Percentiles rank a stretch among this genome's conserved stretches.
Conservation (phyloP, 75 land plant species). For the Picea glauca region DNA sequence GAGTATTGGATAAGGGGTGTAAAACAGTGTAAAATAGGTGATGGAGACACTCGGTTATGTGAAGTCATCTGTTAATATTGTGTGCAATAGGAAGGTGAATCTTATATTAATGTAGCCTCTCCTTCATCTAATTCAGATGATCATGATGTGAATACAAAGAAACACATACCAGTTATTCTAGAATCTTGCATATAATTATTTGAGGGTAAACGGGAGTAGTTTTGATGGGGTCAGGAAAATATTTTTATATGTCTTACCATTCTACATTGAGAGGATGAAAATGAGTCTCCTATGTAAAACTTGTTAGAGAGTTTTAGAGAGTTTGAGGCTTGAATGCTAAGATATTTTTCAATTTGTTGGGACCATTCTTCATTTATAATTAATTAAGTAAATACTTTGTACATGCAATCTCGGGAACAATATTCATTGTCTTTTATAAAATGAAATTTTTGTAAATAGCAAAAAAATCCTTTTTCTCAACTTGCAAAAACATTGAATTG, state of each 20-base stretch:
- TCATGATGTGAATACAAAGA: no score
- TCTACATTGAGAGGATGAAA: neutral
- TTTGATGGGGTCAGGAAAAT: constrained; percentile 14
- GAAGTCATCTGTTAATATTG: no score
- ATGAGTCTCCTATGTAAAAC: neutral
- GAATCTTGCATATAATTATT: constrained; percentile 33
- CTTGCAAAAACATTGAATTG: neutral
- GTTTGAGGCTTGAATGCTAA: constrained; percentile 30
- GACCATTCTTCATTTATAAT: constrained; percentile 16
- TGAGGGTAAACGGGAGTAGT: constrained; percentile 16
- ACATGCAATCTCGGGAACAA: neutral
- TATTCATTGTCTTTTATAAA: neutral
- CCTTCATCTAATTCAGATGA: no score
- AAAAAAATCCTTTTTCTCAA: neutral
- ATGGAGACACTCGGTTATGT: no score
- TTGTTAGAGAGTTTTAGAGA: no score
- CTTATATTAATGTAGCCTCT: no score
- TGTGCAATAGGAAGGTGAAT: no score
- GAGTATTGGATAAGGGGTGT: no score
- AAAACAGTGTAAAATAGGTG: no score
- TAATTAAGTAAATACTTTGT: constrained; percentile 15
- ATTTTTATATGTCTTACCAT: constrained; percentile 11
- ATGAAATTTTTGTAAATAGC: neutral
- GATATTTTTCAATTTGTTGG: constrained; percentile 42
- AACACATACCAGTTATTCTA: constrained; percentile 4